Percentiles rank a stretch among this genome's conserved stretches.
phyloP scores from a whole-genome alignment of 169 alveolate species.

The Cryptosporidium andersoni region DNA sequence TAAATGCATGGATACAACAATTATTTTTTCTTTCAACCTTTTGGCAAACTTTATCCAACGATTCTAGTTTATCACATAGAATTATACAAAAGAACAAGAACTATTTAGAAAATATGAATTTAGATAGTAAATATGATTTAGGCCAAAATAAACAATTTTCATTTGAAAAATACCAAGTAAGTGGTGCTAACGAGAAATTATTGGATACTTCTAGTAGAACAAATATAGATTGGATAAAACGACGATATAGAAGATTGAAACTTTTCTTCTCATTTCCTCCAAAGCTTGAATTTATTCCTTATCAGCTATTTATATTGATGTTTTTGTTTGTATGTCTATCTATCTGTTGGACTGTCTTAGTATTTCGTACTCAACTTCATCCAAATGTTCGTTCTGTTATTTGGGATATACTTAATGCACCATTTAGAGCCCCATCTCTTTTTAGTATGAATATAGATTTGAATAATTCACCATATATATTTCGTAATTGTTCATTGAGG shows the following conservation, averaged over 20 bases:
- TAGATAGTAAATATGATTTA: too few relatives aligned
- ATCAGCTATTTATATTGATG: slow-evolving; percentile 29
- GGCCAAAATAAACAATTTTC: too few relatives aligned
- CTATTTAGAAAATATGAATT: too few relatives aligned
- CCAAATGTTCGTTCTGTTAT: slow-evolving; percentile 21
- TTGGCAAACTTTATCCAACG: slow-evolving; percentile 26
- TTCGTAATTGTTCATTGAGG: slow-evolving; percentile 16
- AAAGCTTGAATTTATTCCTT: slow-evolving; percentile 63
- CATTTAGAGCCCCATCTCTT: slow-evolving; percentile 60
- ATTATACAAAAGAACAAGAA: too few relatives aligned
- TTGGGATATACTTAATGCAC: slow-evolving; percentile 46
- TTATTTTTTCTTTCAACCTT: slow-evolving; percentile 65
- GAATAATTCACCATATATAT: slow-evolving; percentile 56
- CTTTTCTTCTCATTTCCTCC: slow-evolving; percentile 47
- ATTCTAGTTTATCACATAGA: background rate
- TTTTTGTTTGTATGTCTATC: slow-evolving; percentile 16
- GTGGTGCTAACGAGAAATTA: background rate
- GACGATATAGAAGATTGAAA: slow-evolving; percentile 5
- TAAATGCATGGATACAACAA: slow-evolving; percentile 64
- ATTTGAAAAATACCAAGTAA: background rate
- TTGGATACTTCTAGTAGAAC: background rate
- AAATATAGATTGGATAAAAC: background rate
- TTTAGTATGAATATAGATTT: slow-evolving; percentile 32
- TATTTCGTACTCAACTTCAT: slow-evolving; percentile 10
- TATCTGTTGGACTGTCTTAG: slow-evolving; percentile 15